phyloP scores from a whole-genome alignment of 2,329 filamentous ascomycete genomes.

The Clarireedia hainanense region DNA sequence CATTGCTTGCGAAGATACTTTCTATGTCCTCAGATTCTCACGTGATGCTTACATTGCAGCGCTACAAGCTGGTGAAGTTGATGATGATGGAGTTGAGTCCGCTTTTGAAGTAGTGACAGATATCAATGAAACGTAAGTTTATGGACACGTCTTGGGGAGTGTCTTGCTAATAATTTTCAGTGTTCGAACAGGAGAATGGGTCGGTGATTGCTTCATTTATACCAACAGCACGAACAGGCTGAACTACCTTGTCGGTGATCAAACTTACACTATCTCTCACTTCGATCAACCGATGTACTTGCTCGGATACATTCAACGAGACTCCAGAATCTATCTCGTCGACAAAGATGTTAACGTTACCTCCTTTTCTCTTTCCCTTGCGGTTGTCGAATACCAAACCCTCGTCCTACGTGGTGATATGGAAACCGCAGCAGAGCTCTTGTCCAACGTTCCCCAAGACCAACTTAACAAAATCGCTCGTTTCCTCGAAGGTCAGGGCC shows the following conservation, averaged over 20 bases:
- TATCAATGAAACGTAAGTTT: conserved; percentile 71
- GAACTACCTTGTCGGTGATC: conserved; percentile 96
- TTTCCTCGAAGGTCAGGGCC: conserved; percentile 93
- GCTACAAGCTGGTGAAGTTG: conserved; percentile 71
- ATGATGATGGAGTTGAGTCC: conserved; percentile 81
- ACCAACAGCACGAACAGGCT: conserved; percentile 93
- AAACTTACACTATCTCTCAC: conserved; percentile 95
- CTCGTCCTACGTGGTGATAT: conserved; percentile 89
- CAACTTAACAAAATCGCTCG: conserved; percentile 97
- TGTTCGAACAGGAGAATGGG: conserved; percentile 92
- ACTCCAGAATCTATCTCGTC: conserved; percentile 88
- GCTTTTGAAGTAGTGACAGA: conserved; percentile 96
- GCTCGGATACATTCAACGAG: conserved; percentile 87
- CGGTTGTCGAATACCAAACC: conserved; percentile 94
- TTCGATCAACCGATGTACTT: conserved; percentile 95
- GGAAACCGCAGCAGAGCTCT: conserved; percentile 79
- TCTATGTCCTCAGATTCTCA: conserved; percentile 89
- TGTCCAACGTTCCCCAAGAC: conserved; percentile 77
- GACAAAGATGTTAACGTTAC: conserved; percentile 93
- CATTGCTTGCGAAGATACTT: conserved; percentile 89
- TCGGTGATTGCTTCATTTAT: conserved; percentile 98
- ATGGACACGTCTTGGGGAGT: not conserved
- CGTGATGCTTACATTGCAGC: conserved; percentile 82
- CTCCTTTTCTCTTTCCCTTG: conserved; percentile 83
- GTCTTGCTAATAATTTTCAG: conserved; percentile 35